Conservation (phyloP, 148 eudicot genomes). For the Drosera capensis region DNA sequence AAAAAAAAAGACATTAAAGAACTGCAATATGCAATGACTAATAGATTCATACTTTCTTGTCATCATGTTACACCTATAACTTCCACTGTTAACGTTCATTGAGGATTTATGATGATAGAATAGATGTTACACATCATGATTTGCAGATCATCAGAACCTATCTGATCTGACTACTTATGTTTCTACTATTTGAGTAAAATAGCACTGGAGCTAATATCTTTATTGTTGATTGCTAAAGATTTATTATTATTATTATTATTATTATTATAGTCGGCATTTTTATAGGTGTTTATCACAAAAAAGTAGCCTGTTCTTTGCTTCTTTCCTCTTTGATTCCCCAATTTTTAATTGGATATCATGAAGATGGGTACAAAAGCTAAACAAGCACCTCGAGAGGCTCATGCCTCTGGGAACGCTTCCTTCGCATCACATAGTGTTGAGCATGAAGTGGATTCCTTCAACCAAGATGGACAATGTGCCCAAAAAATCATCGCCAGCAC, state of each 20-base stretch:
- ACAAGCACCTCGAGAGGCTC: not conserved
- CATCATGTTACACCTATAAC: too few species aligned
- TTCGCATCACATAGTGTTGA: conserved; percentile 7
- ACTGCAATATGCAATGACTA: too few species aligned
- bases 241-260: too few species aligned
- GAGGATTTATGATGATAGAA: too few species aligned
- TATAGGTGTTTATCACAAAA: not conserved
- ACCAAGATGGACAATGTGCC: conserved; percentile 2
- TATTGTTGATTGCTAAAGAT: not conserved
- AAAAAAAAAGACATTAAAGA: too few species aligned
- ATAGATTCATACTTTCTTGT: too few species aligned
- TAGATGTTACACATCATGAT: too few species aligned
- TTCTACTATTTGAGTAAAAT: not conserved
- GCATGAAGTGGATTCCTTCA: conserved; percentile 13
- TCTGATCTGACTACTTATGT: too few species aligned
- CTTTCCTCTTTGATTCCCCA: not conserved
- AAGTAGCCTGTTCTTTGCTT: not conserved
- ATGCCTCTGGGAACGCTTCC: conserved; percentile 1
- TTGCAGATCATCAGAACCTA: too few species aligned
- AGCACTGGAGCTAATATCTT: not conserved
- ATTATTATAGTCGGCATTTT: not conserved
- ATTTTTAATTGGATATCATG: not conserved
- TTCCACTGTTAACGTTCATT: too few species aligned
- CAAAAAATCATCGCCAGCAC: conserved; percentile 20
- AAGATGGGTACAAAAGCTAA: not conserved